Base-by-base conservation (phyloP, 1,284 basidiomycete species). In the Cryptococcus deneoformans region DNA sequence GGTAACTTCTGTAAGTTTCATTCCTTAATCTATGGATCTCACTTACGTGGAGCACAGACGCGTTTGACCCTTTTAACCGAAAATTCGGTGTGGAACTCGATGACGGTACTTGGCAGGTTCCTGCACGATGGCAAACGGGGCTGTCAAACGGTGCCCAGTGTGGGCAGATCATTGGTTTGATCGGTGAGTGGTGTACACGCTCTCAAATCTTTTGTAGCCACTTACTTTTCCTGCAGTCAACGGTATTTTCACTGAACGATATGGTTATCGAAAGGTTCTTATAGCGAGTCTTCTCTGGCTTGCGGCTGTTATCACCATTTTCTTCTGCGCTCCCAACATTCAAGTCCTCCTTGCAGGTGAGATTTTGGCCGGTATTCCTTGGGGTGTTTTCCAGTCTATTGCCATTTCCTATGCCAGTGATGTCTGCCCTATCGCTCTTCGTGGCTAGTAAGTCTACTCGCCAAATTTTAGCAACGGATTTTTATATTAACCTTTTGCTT, bases 121-220 rank as follows among this genome's bases (percentile, higher is more conserved):
- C 79, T 0, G 78, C 81, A 0, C 60, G 71, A 24, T 82, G 80
- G 80, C 80, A 82, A 59, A 69, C 79, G 8, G 80, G 79, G 45
- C 68, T 81, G 24, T 69, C 67, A 12, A 79, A 79, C 61, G 77
- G 73, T 50, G 72, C 70, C 6, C 70, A 73, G 42, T 65, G 65
- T 50, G 78, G 78, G 36, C 66, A 76, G 57, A 78, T 81, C 60
- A 69, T 80, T 39, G 80, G 80, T 53, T 70, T 81, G 12, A 66
- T 77, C 20, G 16, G 58, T 60, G 45, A 57, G 58, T 55, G 7
- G 5, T 40, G 2, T 9, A 35, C 6, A 12, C 16, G 24, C 45
- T 10, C 3, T 12, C 43, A 34, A 35, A 51, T 54, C 40, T 34
- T 7, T 44, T 20, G 20, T 16, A 34, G n/a, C 14, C 9, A 34